A percentile compares a stretch with the other conserved stretches of the same genome.
Conservation (phyloP, 305 asterid genomes). For the Rubia tinctorum region DNA sequence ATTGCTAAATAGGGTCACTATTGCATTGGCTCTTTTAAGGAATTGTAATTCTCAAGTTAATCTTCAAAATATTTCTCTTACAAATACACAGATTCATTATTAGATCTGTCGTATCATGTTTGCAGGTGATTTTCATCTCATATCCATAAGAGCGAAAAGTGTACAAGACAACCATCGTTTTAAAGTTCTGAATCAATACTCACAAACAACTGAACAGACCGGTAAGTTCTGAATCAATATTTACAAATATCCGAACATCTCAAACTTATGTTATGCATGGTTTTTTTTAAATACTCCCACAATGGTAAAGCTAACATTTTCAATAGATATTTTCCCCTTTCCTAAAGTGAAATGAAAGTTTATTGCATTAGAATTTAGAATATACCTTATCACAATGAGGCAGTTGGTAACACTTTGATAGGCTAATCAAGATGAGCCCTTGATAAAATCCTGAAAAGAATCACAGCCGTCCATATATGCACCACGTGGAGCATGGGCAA, state of each 20-base stretch:
- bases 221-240: background rate
- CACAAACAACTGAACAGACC: background rate
- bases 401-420: background rate
- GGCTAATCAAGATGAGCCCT: constrained; percentile 1
- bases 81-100: no score
- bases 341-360: background rate
- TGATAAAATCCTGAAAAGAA: background rate
- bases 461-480: background rate
- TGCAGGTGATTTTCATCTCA: background rate
- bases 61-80: no score
- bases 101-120: background rate
- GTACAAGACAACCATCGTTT: background rate
- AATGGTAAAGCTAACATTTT: no score
- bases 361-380: background rate
- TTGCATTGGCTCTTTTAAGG: background rate
- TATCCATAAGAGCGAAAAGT: background rate
- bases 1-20: no score
- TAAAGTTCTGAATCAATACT: background rate
- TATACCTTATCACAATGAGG: background rate
- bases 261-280: background rate
- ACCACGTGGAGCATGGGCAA: constrained; percentile 23
- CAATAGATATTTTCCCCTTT: background rate
- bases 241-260: background rate
- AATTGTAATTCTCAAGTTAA: background rate
- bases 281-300: no score